Percentiles rank a stretch among this genome's conserved stretches.
phyloP scores from a whole-genome alignment of 306 rosid genomes.

The Arachis stenosperma region DNA sequence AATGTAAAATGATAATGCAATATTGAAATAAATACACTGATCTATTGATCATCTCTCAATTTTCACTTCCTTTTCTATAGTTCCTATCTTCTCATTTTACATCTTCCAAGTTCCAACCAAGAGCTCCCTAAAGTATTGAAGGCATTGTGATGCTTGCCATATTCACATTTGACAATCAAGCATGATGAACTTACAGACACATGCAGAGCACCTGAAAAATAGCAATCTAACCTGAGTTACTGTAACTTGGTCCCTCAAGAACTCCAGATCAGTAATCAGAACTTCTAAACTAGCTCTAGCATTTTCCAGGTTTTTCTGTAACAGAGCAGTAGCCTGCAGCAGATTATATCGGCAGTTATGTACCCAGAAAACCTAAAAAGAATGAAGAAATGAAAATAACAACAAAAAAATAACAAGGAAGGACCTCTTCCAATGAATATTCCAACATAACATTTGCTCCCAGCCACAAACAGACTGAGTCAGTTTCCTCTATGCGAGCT shows the following conservation, averaged over 20 bases:
- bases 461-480: conserved; percentile 75
- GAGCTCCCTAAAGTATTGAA: not conserved
- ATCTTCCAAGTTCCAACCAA: not conserved
- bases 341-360: conserved; percentile 25
- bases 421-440: conserved; percentile 78
- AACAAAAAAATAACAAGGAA: conserved; percentile 34
- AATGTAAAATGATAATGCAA: conserved; percentile 24
- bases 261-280: conserved; percentile 71
- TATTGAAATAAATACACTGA: not conserved
- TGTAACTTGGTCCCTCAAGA: conserved; percentile 86
- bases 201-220: not conserved
- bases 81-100: not conserved
- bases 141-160: conserved; percentile 1
- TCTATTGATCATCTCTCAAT: not conserved
- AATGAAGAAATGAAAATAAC: not conserved
- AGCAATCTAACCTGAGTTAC: conserved; percentile 67
- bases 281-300: conserved; percentile 82
- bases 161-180: not conserved
- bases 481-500: conserved; percentile 61
- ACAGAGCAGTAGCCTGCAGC: conserved; percentile 73
- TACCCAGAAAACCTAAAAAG: conserved; percentile 11
- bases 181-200: conserved; percentile 13
- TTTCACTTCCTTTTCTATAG: not conserved
- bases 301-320: conserved; percentile 71
- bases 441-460: conserved; percentile 85